phyloP scores from a whole-genome alignment of 2,329 filamentous ascomycete genomes.

The Chalara sp. region DNA sequence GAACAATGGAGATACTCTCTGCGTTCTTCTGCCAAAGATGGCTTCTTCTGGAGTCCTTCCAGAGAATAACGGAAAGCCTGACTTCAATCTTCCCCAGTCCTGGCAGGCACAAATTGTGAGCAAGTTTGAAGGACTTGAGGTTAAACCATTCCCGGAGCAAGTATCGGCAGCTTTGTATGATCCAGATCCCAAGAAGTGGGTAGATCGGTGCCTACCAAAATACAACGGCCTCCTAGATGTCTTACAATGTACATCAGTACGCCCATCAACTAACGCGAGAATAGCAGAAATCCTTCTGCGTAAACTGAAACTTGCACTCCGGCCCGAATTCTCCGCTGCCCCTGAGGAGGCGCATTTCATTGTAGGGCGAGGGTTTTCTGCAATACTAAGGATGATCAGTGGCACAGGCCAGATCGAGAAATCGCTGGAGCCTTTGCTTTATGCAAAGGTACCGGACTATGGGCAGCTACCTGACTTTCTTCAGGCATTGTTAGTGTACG shows the following conservation, averaged over 20 bases:
- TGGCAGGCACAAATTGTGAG: conserved; percentile 70
- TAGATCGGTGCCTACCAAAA: conserved; percentile 56
- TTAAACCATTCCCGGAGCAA: conserved; percentile 58
- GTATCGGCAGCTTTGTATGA: conserved; percentile 44
- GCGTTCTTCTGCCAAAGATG: conserved; percentile 62
- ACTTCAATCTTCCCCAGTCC: conserved; percentile 51
- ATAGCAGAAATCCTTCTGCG: conserved; percentile 59
- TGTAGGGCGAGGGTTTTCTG: conserved; percentile 66
- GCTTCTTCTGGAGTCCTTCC: conserved; percentile 49
- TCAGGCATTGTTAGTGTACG: conserved; percentile 53
- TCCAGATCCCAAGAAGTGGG: conserved; percentile 55
- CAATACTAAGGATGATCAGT: conserved; percentile 61
- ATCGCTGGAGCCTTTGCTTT: conserved; percentile 58
- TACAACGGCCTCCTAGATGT: conserved; percentile 62
- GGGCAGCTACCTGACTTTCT: conserved; percentile 60
- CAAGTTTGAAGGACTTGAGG: conserved; percentile 60
- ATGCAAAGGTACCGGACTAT: conserved; percentile 59
- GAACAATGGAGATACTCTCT: conserved; percentile 60
- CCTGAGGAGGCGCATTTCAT: conserved; percentile 66
- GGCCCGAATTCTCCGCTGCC: conserved; percentile 50
- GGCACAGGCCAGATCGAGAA: conserved; percentile 50
- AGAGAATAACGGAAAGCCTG: conserved; percentile 42
- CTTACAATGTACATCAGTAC: conserved; percentile 53
- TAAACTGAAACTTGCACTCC: conserved; percentile 59
- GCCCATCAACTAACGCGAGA: conserved; percentile 59